Evolutionary conservation across 2,329 filamentous ascomycete genomes (phyloP), one percentile per base, ranked within the genome.

Genomic region (Pseudogymnoascus verrucosus): DNA sequence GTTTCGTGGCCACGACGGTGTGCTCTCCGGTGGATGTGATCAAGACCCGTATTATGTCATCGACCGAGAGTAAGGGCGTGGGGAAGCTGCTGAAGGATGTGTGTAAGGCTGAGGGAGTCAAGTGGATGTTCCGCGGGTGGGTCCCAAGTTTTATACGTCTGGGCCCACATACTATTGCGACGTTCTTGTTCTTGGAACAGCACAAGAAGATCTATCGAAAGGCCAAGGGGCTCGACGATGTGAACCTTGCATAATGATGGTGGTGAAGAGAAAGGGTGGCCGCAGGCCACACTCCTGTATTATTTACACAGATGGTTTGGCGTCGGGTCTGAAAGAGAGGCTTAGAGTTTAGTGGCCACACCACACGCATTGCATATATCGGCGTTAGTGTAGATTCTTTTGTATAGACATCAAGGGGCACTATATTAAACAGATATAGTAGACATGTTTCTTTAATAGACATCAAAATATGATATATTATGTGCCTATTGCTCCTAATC

Each of bases 91-190:
- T 96, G 62, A 76, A 78, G 44, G 85, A 90, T 51, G 86, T 93
- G 34, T 89, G 87, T 67, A 82, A 79, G 63, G 78, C 83, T 16
- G 90, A 96, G 72, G 91, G 91, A 1, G 74, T 90, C 60, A 77
- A 82, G 51, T 96, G 91, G 91, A 88, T 93, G 83, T 96, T 96
- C 77, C 90, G 90, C 75, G 91, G 91, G 65, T 96, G 91, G 90
- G 86, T 93, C 57, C 91, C 91, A n/a, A 86, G 84, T 69, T 88
- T 88, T 72, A 78, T 88, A 67, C 77, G 86, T 65, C 76, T 89
- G 60, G 85, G 85, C 71, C 85, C 85, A 80, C 91, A 96, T 78
- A 96, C 91, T 6, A 89, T 96, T 65, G 88, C 89, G 70, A 96
- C 91, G 37, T 93, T 96, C 75, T 74, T 96, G 71, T 93, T 95